These are phyloP conservation scores for Aspergillus quadricinctus DNA, from an alignment of 2,329 filamentous ascomycete genomes.

Conservation along the genomic window DNA sequence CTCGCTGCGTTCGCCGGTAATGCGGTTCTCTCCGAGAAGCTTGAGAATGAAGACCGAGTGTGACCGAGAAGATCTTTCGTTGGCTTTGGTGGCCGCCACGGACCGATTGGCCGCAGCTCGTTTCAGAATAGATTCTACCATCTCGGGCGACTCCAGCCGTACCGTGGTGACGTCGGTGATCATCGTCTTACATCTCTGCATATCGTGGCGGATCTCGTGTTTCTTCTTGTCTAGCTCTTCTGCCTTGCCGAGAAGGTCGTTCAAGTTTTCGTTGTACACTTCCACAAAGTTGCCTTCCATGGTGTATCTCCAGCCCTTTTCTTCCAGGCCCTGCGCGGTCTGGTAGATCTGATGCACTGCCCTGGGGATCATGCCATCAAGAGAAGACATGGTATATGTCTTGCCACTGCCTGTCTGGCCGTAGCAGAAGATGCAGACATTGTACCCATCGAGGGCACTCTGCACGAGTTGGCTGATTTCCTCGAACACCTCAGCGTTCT, in stretches of 20 bases:
- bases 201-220: slow-evolving; percentile 85
- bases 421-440: slow-evolving; percentile 98
- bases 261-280: slow-evolving; percentile 96
- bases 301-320: slow-evolving; percentile 89
- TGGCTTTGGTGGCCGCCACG: slow-evolving; percentile 94
- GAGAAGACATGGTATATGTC: slow-evolving; percentile 90
- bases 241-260: slow-evolving; percentile 75
- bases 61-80: slow-evolving; percentile 87
- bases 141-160: slow-evolving; percentile 69
- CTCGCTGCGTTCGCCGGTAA: slow-evolving; percentile 79
- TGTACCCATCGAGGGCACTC: slow-evolving; percentile 93
- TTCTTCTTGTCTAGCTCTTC: slow-evolving; percentile 74
- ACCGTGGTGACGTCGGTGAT: slow-evolving; percentile 78
- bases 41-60: slow-evolving; percentile 94
- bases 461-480: slow-evolving; percentile 97
- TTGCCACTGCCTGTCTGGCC: slow-evolving; percentile 97
- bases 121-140: slow-evolving; percentile 73
- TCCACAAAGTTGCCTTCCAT: slow-evolving; percentile 96
- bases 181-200: slow-evolving; percentile 72
- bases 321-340: slow-evolving; percentile 74
- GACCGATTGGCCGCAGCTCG: slow-evolving; percentile 82
- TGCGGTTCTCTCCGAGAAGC: slow-evolving; percentile 61
- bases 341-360: slow-evolving; percentile 92
- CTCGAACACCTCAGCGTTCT: slow-evolving; percentile 85
- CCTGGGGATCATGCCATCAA: slow-evolving; percentile 90